A percentile compares a stretch with the other conserved stretches of the same genome.
phyloP scores from a whole-genome alignment of 768 basidiomycete genomes.

The Leccinum subtestaceum region DNA sequence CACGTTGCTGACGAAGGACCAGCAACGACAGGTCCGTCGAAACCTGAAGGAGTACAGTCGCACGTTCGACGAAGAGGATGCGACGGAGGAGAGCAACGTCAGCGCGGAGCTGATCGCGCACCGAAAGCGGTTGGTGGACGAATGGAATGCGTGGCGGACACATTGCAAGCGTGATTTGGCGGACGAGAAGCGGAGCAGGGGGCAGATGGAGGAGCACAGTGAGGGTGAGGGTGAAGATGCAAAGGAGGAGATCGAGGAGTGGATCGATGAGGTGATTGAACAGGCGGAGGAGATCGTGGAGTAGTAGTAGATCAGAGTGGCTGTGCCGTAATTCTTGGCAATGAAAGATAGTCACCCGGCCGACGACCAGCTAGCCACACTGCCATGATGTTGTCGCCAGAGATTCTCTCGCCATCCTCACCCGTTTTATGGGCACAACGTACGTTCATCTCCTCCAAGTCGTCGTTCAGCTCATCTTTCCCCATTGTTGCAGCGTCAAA shows the following conservation, averaged over 20 bases:
- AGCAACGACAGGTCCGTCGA: slow-evolving; percentile 81
- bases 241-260: slow-evolving; percentile 90
- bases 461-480: background rate
- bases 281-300: slow-evolving; percentile 77
- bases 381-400: slow-evolving; percentile 28
- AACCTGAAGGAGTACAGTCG: slow-evolving; percentile 91
- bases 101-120: slow-evolving; percentile 90
- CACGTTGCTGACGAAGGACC: slow-evolving; percentile 81
- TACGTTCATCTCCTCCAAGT: slow-evolving; percentile 28
- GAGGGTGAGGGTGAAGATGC: slow-evolving; percentile 50
- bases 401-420: slow-evolving; percentile 37
- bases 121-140: slow-evolving; percentile 89
- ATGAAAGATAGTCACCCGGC: background rate
- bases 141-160: slow-evolving; percentile 97
- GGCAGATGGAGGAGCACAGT: slow-evolving; percentile 30
- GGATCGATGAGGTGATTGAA: slow-evolving; percentile 91
- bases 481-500: slow-evolving; percentile 61
- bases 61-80: slow-evolving; percentile 94
- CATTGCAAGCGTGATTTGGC: slow-evolving; percentile 65
- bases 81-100: slow-evolving; percentile 90
- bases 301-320: slow-evolving; percentile 16
- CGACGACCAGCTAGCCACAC: slow-evolving; percentile 5
- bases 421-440: slow-evolving; percentile 77
- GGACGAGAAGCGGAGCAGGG: slow-evolving; percentile 48
- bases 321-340: slow-evolving; percentile 14